A percentile compares a stretch with the other conserved stretches of the same genome.
Conservation (phyloP, 225 moss, liverwort and hornwort species). For the Physcomitrium patens region DNA sequence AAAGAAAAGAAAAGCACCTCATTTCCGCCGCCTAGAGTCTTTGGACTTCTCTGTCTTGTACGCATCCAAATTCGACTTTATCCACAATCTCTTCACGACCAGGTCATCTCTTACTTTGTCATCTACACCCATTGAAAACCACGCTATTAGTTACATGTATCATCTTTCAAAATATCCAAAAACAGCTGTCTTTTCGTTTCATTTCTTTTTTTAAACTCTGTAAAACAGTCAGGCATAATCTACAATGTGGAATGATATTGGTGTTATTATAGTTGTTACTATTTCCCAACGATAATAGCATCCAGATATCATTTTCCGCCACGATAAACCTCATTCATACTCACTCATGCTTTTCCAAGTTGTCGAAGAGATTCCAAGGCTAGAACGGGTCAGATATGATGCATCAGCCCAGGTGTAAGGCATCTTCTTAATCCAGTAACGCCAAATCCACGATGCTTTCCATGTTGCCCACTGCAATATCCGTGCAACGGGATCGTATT, state of each 20-base stretch:
- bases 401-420: slow-evolving; percentile 95
- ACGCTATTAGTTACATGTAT: background rate
- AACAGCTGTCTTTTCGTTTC: no score
- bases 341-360: slow-evolving; percentile 81
- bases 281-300: background rate
- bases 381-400: slow-evolving; percentile 71
- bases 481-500: slow-evolving; percentile 1
- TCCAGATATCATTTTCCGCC: slow-evolving; percentile 9
- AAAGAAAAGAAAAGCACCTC: slow-evolving; percentile 30
- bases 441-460: slow-evolving; percentile 78
- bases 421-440: slow-evolving; percentile 81
- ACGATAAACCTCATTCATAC: slow-evolving; percentile 24
- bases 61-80: slow-evolving; percentile 69
- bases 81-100: slow-evolving; percentile 78
- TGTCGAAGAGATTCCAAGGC: slow-evolving; percentile 54
- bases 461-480: slow-evolving; percentile 48
- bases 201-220: background rate
- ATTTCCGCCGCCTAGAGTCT: slow-evolving; percentile 75
- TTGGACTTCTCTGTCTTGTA: slow-evolving; percentile 70
- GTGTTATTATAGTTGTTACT: background rate
- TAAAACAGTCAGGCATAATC: background rate
- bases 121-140: slow-evolving; percentile 47
- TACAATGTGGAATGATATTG: background rate
- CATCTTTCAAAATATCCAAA: no score
- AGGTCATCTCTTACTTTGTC: slow-evolving; percentile 70